Evolutionary conservation across 2,329 filamentous ascomycete genomes (phyloP).

Genomic region (Eutypella sp.): DNA sequence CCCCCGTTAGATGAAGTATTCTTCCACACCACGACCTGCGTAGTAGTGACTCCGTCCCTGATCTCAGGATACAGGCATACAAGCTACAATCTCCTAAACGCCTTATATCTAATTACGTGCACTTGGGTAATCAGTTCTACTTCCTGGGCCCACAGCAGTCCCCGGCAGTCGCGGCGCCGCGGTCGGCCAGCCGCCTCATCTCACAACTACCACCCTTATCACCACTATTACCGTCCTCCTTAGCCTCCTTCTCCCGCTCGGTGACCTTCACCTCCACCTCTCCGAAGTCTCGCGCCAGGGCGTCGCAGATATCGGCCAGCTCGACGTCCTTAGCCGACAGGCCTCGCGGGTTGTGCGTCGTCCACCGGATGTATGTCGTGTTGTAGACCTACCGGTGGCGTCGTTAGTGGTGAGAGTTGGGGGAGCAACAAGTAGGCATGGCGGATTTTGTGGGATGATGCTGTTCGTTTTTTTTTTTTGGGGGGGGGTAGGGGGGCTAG

Average conservation of each 20-base stretch:
- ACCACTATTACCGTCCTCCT: no score
- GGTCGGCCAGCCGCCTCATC: constrained; percentile 41
- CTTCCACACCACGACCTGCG: no score
- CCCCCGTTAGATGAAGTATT: no score
- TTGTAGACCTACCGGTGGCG: constrained; percentile 55
- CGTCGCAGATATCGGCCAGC: constrained; percentile 60
- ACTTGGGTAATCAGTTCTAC: not conserved
- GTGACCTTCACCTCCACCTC: constrained; percentile 42
- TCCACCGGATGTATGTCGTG: constrained; percentile 66
- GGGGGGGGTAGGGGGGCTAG: not conserved
- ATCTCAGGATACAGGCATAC: no score
- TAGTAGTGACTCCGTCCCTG: no score
- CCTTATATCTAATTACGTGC: no score
- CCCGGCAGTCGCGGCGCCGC: constrained; percentile 39
- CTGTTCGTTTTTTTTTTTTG: not conserved
- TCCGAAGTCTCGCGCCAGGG: constrained; percentile 50
- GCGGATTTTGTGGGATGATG: no score
- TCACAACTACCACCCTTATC: constrained; percentile 21
- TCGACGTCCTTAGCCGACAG: constrained; percentile 59
- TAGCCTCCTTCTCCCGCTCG: no score
- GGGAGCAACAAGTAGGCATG: no score
- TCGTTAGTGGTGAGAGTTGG: constrained; percentile 5
- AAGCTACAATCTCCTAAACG: no score
- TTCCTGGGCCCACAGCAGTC: constrained; percentile 49
- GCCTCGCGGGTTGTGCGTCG: constrained; percentile 62